Conservation (phyloP, 805 yeast species). For the Kazachstania martiniae region DNA sequence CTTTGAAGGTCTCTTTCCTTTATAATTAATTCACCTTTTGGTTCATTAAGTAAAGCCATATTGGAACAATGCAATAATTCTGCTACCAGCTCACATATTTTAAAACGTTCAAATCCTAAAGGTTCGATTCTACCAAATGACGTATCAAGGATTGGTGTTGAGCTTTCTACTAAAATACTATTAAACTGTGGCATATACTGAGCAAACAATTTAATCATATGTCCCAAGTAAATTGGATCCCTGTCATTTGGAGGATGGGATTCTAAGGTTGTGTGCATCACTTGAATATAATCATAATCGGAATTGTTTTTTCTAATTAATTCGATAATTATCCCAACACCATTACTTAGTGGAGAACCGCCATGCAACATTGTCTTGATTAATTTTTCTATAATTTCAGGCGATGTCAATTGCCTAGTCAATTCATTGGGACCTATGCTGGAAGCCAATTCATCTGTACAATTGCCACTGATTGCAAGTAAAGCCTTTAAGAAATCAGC, state of each 20-base stretch:
- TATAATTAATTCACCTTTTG: slow-evolving; percentile 56
- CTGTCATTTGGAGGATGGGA: slow-evolving; percentile 88
- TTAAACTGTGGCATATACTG: slow-evolving; percentile 60
- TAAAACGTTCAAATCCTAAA: slow-evolving; percentile 86
- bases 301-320: slow-evolving; percentile 91
- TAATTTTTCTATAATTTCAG: slow-evolving; percentile 51
- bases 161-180: slow-evolving; percentile 39
- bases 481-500: slow-evolving; percentile 93
- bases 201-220: slow-evolving; percentile 68
- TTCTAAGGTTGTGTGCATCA: slow-evolving; percentile 68
- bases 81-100: slow-evolving; percentile 86
- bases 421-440: slow-evolving; percentile 94
- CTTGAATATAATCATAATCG: slow-evolving; percentile 86
- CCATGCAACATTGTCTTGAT: slow-evolving; percentile 70
- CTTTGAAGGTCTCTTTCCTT: slow-evolving; percentile 62
- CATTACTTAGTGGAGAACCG: slow-evolving; percentile 83
- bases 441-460: slow-evolving; percentile 74
- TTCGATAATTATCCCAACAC: slow-evolving; percentile 91
- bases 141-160: slow-evolving; percentile 29
- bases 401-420: slow-evolving; percentile 81
- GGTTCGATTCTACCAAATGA: slow-evolving; percentile 56
- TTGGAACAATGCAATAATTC: slow-evolving; percentile 92
- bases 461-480: slow-evolving; percentile 87
- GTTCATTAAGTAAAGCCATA: slow-evolving; percentile 82
- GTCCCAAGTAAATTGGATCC: slow-evolving; percentile 89